phyloP scores from a whole-genome alignment of 2,329 filamentous ascomycete species.

The Fusarium caatingaense region DNA sequence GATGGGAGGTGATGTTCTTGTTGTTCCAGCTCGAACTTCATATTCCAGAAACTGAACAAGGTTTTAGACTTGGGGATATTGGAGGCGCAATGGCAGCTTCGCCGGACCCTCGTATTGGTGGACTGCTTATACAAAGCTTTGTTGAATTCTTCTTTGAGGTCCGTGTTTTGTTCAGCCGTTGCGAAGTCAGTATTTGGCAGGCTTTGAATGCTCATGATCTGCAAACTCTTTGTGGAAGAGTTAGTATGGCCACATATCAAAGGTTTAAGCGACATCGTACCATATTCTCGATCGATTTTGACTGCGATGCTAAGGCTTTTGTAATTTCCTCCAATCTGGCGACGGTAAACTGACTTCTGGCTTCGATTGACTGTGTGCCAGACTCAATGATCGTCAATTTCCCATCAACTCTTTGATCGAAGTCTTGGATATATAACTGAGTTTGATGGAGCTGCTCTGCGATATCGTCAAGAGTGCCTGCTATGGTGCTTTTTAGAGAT shows the following conservation, averaged over 20 bases:
- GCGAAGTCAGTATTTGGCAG: accelerated
- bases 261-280: neutral
- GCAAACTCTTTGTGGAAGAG: accelerated
- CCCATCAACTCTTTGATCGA: neutral
- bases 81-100: neutral
- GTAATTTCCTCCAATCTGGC: neutral
- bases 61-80: neutral
- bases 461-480: accelerated
- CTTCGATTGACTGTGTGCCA: neutral
- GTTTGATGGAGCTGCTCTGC: neutral
- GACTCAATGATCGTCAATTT: neutral
- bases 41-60: neutral
- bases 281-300: neutral
- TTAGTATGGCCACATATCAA: accelerated
- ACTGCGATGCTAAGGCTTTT: neutral
- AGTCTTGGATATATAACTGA: neutral
- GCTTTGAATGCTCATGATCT: accelerated
- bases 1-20: neutral
- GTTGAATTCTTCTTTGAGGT: accelerated
- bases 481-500: neutral
- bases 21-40: neutral
- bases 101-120: accelerated
- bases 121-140: accelerated
- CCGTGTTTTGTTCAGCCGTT: neutral
- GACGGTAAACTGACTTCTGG: accelerated